Evolutionary conservation across 768 basidiomycete genomes (phyloP).

Genomic region (Pluteus cervinus): DNA sequence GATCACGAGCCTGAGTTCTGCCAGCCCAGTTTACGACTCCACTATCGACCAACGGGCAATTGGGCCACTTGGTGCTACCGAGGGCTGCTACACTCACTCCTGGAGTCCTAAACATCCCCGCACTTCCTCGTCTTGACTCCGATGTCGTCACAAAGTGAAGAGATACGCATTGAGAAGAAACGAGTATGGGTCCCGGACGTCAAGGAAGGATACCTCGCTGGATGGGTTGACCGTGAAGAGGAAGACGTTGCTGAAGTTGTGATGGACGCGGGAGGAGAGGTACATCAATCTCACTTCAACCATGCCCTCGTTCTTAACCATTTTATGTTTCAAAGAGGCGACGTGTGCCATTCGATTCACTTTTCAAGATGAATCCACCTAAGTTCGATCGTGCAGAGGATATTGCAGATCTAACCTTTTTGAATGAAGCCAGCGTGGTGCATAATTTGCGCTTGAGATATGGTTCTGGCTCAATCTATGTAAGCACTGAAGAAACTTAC

Average conservation of each 20-base stretch:
- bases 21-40: too few relatives aligned
- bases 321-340: conserved; percentile 19
- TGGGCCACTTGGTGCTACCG: too few relatives aligned
- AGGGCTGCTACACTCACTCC: too few relatives aligned
- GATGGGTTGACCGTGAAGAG: conserved; percentile 88
- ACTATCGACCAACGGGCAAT: too few relatives aligned
- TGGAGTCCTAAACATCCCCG: conserved; percentile 36
- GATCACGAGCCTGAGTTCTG: too few relatives aligned
- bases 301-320: conserved; percentile 1
- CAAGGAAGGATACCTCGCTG: conserved; percentile 88
- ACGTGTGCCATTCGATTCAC: conserved; percentile 65
- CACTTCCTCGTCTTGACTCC: conserved; percentile 35
- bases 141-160: conserved; percentile 55
- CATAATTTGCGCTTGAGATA: conserved; percentile 93
- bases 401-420: conserved; percentile 94
- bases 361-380: conserved; percentile 97
- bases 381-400: conserved; percentile 98
- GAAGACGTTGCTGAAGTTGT: conserved; percentile 80
- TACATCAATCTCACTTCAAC: conserved; percentile 24
- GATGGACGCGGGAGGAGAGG: conserved; percentile 81
- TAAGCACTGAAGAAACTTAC: conserved; percentile 33
- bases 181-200: conserved; percentile 98
- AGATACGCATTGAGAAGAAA: conserved; percentile 94
- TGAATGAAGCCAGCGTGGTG: conserved; percentile 99
- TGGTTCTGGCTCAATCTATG: conserved; percentile 88